Percentiles rank a stretch among this genome's conserved stretches.
Evolutionary conservation across 352 stramenopile genomes (phyloP).

Genomic region (Phytophthora sp.): DNA sequence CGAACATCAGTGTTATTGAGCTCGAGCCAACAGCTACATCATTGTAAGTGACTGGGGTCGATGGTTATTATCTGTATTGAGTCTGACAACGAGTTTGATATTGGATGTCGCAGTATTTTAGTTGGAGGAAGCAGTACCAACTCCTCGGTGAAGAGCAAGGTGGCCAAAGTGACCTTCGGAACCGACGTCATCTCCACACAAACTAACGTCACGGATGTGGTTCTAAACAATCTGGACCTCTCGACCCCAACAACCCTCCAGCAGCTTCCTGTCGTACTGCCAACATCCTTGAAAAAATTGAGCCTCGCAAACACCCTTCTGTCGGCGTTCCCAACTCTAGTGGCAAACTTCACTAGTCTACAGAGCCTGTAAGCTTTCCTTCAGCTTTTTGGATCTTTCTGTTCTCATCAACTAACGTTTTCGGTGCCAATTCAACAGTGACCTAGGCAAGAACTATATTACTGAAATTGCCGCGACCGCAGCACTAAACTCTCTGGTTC

Average conservation of each 20-base stretch:
- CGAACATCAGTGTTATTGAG: constrained; percentile 22
- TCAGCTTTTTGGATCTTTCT: not conserved
- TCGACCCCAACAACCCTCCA: constrained; percentile 23
- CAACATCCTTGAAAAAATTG: constrained; percentile 23
- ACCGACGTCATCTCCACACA: constrained; percentile 34
- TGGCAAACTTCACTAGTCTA: constrained; percentile 45
- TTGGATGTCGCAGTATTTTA: constrained; percentile 23
- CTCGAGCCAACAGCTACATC: constrained; percentile 28
- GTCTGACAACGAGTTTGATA: too few relatives aligned
- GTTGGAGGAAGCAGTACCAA: constrained; percentile 24
- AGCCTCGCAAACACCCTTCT: constrained; percentile 42
- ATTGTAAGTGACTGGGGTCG: constrained; percentile 24
- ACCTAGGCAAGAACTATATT: constrained; percentile 43
- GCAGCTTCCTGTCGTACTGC: constrained; percentile 30
- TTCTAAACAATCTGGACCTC: constrained; percentile 41
- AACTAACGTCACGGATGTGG: constrained; percentile 31
- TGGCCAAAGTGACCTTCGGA: constrained; percentile 36
- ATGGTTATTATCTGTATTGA: not conserved
- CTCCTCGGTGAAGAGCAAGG: constrained; percentile 40
- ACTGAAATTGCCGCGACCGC: constrained; percentile 35
- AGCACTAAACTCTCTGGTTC: constrained; percentile 42
- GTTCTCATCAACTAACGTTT: constrained; percentile 4
- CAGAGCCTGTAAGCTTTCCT: constrained; percentile 33
- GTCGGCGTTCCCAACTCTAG: constrained; percentile 31
- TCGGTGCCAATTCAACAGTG: constrained; percentile 17